Base-by-base conservation (phyloP, 1,284 basidiomycete species). In the Ceratobasidium sp. region DNA sequence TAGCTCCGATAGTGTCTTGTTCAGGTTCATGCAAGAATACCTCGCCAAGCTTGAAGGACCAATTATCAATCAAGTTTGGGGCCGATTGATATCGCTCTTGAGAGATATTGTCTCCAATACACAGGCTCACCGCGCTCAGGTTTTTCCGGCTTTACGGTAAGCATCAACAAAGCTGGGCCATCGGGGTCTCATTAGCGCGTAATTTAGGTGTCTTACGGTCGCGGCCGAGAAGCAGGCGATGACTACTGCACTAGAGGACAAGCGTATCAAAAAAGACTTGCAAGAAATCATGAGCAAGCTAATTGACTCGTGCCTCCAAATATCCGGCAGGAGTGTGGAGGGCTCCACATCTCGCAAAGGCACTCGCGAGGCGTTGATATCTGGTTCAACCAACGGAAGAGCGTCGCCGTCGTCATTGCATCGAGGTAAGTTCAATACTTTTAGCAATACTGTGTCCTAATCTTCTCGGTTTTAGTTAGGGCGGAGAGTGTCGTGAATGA, bases 1-100 rank as follows among this genome's bases (percentile, higher is more conserved):
- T 70, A 93, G 91, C 68, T 83, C 85, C 25, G 92, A 93, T 71
- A 77, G 78, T 12, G 82, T 84, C 8, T 75, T 94, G 22, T 94
- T 94, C 81, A 85, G 83, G 42, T 98, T 98, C 78, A 82, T 98
- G 38, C 94, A 98, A 74, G 87, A 88, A 69, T 98, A 98, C 76
- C 78, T 97, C n/a, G 80, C 80, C 22, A 86, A 89, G 5, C 79
- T 99, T 54, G 96, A 98, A 77, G 92, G 93, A 1, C 91, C 94
- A 0, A 82, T 96, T 22, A 94, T 93, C 1, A 83, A 94, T 3
- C 96, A 98, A 79, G 92, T 98, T 6, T 98, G 96, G 96, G 80
- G 81, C 62, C 85, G 91, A 20, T 89, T 91, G 75, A 82, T 93
- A 72, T 85, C 89, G 38, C 82, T 98, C 35, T 86, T 89, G 8